Evolutionary conservation across 78 protist species (phyloP), one percentile per base, ranked within the genome.

Genomic region (Dictyostelium purpureum): DNA sequence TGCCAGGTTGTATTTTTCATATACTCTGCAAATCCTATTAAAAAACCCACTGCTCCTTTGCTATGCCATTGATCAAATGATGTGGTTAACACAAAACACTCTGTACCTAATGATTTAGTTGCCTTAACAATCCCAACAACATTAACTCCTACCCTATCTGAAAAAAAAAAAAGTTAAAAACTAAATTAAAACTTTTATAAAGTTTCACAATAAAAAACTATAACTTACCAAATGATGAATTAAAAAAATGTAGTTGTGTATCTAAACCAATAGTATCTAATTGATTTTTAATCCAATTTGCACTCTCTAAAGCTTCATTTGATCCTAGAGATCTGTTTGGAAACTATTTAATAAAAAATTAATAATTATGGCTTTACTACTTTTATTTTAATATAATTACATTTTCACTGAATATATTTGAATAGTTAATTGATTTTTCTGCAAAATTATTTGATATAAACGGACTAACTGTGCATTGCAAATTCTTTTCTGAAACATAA

Each of bases 51-150:
- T 31, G 77, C 11, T 10, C 92, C 92, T 21, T 38, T 67, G n/a
- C 92, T 85, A 16, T 85, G 80, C 83, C 82, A 73, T 59, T 85
- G 92, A 45, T 85, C 92, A 45, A 59, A 85, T 19, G 92, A 21
- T 24, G 92, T 85, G 19, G 92, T 74, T 33, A 85, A 28, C 4
- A 85, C 92, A 73, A 85, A 85, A 61, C 66, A 24, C 35, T 85
- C 92, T 42, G 92, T 85, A 26, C 92, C 92, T 12, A 59, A 19
- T 70, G 92, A 70, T 59, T 76, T 70, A 28, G 52, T 45, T 43
- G 92, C 92, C 19, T 66, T 37, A 16, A 49, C 42, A 6, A 85
- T 57, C 14, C 92, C 92, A 28, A 85, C 45, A 7, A 85, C 82
- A 85, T 85, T 85, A 45, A 85, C 66, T 42, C 92, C 92, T 52